Evolutionary conservation across 2,329 filamentous ascomycete species (phyloP), one percentile per base, ranked within the genome.

Genomic region (Arthrobotrys conoides): DNA sequence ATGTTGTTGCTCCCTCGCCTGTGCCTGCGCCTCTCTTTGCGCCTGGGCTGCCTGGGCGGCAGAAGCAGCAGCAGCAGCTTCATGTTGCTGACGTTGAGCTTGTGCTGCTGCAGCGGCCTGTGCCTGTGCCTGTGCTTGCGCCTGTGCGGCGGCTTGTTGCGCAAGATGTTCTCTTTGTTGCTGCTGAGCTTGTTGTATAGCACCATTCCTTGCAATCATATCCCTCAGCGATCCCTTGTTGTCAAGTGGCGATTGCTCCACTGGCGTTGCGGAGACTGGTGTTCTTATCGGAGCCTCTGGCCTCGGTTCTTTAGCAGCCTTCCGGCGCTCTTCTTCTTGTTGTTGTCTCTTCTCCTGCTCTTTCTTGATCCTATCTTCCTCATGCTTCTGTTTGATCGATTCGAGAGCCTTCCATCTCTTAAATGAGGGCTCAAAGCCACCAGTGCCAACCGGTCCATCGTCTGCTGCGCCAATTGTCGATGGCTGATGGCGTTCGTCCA

Each of bases 331-430:
- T 57, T 83, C 81, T 64, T 81, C 81, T 38, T 68, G 77, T 59
- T 65, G 69, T 33, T 33, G 75, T 6, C 53, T 12, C 76, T 88
- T 88, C 79, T 90, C 89, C 18, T 87, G 87, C 75, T 91, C 89
- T 80, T 90, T 91, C 83, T 90, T 92, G 18, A 79, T n/a, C 22
- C 41, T 70, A n/a, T 79, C 71, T 83, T 96, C 93, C 27, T 91
- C 90, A 77, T 93, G 91, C 51, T 93, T 90, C 70, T 89, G 87
- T 83, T 91, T 93, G 82, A 97, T 97, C 73, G 93, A 92, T 73
- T 93, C 93, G 51, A 99, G 89, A 0, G 93, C 90, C 86, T 97
- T 97, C 85, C 97, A 98, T 44, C 92, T 90, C 81, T 96, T 94
- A 83, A 98, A 97, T 30, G 91, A 89, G 41, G 92, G 91, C 83